phyloP scores from a whole-genome alignment of 768 basidiomycete species.

The Pleurotus citrinopileatus region DNA sequence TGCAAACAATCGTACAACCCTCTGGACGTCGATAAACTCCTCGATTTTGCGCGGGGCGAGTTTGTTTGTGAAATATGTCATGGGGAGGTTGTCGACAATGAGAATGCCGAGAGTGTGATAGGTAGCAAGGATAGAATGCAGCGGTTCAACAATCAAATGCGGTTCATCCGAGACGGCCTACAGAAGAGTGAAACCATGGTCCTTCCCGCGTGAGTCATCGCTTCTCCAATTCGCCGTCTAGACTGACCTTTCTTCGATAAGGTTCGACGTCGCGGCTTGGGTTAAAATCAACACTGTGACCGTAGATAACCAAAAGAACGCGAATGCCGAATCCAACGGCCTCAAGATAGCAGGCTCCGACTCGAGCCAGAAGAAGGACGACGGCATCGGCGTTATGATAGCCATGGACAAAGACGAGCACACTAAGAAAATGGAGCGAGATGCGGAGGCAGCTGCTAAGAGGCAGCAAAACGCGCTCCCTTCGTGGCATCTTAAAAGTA shows the following conservation, averaged over 20 bases:
- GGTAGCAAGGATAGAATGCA: slow-evolving; percentile 96
- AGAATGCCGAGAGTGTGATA: slow-evolving; percentile 79
- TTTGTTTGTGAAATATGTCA: slow-evolving; percentile 88
- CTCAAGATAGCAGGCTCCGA: slow-evolving; percentile 76
- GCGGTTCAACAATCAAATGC: slow-evolving; percentile 89
- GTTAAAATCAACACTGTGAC: slow-evolving; percentile 71
- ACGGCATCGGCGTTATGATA: slow-evolving; percentile 84
- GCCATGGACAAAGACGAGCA: slow-evolving; percentile 88
- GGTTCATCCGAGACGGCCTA: slow-evolving; percentile 81
- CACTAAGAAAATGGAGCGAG: slow-evolving; percentile 67
- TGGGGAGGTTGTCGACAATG: slow-evolving; percentile 87
- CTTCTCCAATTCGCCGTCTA: not conserved
- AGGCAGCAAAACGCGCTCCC: slow-evolving; percentile 90
- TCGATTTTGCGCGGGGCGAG: slow-evolving; percentile 62
- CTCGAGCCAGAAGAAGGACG: slow-evolving; percentile 52
- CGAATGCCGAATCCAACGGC: slow-evolving; percentile 44
- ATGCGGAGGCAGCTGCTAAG: slow-evolving; percentile 81
- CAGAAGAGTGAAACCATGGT: slow-evolving; percentile 88
- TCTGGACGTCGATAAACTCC: slow-evolving; percentile 80
- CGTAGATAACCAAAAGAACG: slow-evolving; percentile 54
- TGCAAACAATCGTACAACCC: slow-evolving; percentile 84
- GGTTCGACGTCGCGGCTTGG: slow-evolving; percentile 83
- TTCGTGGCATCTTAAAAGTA: slow-evolving; percentile 94
- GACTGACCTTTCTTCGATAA: slow-evolving; percentile 23
- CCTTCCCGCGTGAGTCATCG: slow-evolving; percentile 66